Evolutionary conservation across 2,329 filamentous ascomycete species (phyloP).

Genomic region (Calonectria pauciramosa): DNA sequence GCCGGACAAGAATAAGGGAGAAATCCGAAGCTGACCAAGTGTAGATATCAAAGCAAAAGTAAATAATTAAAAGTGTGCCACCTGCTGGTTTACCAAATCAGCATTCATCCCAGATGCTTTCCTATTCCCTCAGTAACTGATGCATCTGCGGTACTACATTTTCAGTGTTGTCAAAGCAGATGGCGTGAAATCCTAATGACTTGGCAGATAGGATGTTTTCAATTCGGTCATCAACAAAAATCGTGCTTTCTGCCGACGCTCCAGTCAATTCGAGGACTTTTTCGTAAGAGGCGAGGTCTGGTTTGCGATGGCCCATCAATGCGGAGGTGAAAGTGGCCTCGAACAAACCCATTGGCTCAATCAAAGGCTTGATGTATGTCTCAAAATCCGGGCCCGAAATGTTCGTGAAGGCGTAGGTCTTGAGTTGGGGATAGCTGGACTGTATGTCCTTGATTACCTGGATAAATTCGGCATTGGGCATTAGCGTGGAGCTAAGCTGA

Average conservation of each 20-base stretch:
- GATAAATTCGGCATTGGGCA: neutral
- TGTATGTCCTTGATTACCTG: neutral
- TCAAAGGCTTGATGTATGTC: neutral
- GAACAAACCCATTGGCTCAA: neutral
- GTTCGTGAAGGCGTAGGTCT: neutral
- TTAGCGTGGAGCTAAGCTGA: neutral
- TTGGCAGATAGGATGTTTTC: neutral
- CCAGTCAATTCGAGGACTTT: neutral
- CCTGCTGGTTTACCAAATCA: neutral
- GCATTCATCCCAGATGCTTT: neutral
- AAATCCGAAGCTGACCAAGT: neutral
- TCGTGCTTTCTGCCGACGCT: neutral
- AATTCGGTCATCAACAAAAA: neutral
- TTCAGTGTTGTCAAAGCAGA: neutral
- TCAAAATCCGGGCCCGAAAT: neutral
- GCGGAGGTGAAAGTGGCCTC: neutral
- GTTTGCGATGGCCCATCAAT: neutral
- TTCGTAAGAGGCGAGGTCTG: neutral
- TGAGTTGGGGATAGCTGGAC: neutral
- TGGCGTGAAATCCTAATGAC: neutral
- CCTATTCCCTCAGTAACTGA: neutral
- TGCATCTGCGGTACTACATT: neutral
- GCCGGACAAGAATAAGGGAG: neutral
- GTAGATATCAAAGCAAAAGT: neutral
- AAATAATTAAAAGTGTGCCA: neutral